Evolutionary conservation across 2,329 filamentous ascomycete species (phyloP).

Genomic region (Fusarium liriodendri): DNA sequence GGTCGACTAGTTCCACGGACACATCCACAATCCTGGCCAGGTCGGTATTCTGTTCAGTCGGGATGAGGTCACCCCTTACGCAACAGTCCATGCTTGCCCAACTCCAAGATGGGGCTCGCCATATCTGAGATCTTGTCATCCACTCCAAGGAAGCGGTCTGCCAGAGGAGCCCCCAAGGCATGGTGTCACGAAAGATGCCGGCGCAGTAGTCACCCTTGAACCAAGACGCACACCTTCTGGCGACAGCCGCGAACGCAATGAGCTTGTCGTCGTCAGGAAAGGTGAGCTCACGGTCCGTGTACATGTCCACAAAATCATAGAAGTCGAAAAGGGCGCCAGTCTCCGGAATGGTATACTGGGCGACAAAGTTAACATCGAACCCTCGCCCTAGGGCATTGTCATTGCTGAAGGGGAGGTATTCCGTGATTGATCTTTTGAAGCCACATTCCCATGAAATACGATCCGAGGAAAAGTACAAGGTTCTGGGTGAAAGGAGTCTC

Average conservation of each 20-base stretch:
- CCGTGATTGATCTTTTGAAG: background rate
- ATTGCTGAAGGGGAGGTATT: background rate
- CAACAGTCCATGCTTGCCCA: slow-evolving; percentile 4
- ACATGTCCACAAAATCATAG: background rate
- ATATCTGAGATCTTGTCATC: background rate
- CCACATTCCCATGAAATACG: slow-evolving; percentile 12
- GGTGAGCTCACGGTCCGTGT: background rate
- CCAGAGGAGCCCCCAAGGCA: slow-evolving; percentile 12
- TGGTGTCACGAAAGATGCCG: slow-evolving; percentile 1
- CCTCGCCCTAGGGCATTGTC: background rate
- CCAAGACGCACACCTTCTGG: background rate
- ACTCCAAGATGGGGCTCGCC: slow-evolving; percentile 12
- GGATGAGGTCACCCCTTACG: background rate
- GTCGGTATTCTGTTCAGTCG: background rate
- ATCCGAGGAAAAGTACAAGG: slow-evolving; percentile 1
- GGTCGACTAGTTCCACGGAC: slow-evolving; percentile 1
- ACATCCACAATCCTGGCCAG: background rate
- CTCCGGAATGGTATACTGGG: background rate
- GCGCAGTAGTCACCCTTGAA: slow-evolving; percentile 10
- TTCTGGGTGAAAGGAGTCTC: slow-evolving; percentile 5
- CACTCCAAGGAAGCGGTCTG: background rate
- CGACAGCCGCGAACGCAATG: slow-evolving; percentile 2
- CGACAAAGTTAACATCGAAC: background rate
- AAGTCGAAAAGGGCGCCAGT: background rate
- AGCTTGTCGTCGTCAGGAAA: background rate